phyloP scores from a whole-genome alignment of 2,329 filamentous ascomycete species.

The Zymoseptoria tritici region DNA sequence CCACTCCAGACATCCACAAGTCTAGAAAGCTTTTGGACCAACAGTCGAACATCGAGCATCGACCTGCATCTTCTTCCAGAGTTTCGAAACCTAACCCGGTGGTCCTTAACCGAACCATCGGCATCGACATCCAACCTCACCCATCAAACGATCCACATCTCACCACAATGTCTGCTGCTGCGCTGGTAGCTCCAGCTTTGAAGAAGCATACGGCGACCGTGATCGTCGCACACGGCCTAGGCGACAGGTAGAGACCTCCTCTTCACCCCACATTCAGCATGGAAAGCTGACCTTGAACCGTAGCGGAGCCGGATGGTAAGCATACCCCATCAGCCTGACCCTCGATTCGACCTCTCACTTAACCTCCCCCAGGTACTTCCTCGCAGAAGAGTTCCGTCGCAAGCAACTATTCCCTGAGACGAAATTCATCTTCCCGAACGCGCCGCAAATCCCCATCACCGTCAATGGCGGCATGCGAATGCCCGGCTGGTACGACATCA shows the following conservation, averaged over 20 bases:
- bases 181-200: conserved; percentile 67
- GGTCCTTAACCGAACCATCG: neutral
- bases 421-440: conserved; percentile 89
- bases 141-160: neutral
- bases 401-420: conserved; percentile 74
- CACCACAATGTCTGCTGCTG: conserved; percentile 24
- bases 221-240: conserved; percentile 88
- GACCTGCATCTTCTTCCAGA: neutral
- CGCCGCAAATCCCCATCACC: conserved; percentile 46
- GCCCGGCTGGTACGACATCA: conserved; percentile 76
- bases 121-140: neutral
- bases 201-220: conserved; percentile 86
- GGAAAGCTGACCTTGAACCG: conserved; percentile 6
- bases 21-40: neutral
- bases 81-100: neutral
- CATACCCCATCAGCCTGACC: neutral
- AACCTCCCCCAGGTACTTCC: conserved; percentile 49
- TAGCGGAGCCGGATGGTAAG: conserved; percentile 63
- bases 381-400: conserved; percentile 81
- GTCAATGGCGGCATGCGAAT: conserved; percentile 67
- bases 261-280: conserved; percentile 2
- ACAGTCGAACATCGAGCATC: neutral
- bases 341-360: neutral
- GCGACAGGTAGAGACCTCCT: conserved; percentile 53
- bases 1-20: too few species aligned